Evolutionary conservation across 1,284 basidiomycete species (phyloP).

Genomic region (Amylostereum chailletii): DNA sequence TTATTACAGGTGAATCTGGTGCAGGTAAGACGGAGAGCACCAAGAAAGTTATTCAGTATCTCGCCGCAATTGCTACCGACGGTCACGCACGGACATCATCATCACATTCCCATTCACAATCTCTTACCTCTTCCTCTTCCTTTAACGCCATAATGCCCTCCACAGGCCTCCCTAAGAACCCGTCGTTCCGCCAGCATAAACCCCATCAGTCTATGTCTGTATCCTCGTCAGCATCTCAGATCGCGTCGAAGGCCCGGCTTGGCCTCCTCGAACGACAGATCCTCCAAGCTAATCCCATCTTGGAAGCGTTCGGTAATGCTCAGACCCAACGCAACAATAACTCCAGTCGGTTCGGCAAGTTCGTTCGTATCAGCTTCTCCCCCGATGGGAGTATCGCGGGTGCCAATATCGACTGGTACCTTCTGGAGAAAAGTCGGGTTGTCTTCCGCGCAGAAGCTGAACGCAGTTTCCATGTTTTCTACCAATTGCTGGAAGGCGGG

Average conservation of each 20-base stretch:
- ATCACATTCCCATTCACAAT: constrained; percentile 54
- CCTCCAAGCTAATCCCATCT: constrained; percentile 94
- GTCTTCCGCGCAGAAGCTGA: constrained; percentile 85
- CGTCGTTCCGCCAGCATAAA: constrained; percentile 37
- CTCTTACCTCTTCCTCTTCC: constrained; percentile 33
- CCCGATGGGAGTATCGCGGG: constrained; percentile 93
- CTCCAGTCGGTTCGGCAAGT: constrained; percentile 97
- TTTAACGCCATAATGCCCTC: constrained; percentile 43
- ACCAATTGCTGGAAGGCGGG: constrained; percentile 75
- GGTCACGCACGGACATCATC: constrained; percentile 44
- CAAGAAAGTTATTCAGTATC: constrained; percentile 99
- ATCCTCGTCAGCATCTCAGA: constrained; percentile 34
- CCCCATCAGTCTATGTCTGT: constrained; percentile 29
- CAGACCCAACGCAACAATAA: constrained; percentile 99
- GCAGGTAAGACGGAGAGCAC: constrained; percentile 99
- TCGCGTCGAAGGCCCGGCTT: constrained; percentile 59
- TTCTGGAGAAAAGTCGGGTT: constrained; percentile 96
- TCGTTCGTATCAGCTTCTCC: constrained; percentile 93
- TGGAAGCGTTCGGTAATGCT: constrained; percentile 98
- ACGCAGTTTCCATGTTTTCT: constrained; percentile 95
- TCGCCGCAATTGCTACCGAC: constrained; percentile 93
- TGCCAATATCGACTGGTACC: constrained; percentile 98
- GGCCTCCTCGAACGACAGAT: constrained; percentile 95
- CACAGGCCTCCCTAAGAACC: constrained; percentile 50
- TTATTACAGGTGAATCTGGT: constrained; percentile 98